Base-by-base conservation (phyloP, 2,329 filamentous ascomycete genomes). In the Fusarium multiceps region DNA sequence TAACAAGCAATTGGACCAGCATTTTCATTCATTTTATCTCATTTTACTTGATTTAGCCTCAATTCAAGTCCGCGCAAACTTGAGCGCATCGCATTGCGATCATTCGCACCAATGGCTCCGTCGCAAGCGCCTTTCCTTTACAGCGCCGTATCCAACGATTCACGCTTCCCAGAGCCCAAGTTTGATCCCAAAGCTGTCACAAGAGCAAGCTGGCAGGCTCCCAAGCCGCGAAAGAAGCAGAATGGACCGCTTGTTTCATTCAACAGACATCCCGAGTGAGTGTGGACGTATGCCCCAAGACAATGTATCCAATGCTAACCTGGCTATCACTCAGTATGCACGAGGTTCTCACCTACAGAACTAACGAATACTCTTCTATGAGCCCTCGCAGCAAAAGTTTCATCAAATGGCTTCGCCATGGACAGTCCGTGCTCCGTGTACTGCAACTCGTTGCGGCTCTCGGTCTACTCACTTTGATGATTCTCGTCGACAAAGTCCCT, bases 101-200 rank as follows among this genome's bases (percentile, higher is more conserved):
- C 43, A 55, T 9, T 42, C 23, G 49, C 51, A 62, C 20, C 66
- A 42, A 76, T 76, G 74, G 55, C 64, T 79, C 78, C 74, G 53
- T 68, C 71, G 59, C 64, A 78, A 41, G 80, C 79, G 80, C 93
- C 93, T 58, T 96, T 91, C 82, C 86, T 95, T 80, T 96, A 96
- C 81, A 87, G 89, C 65, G 74, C 81, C 74, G 83, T 78, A 80
- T 86, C 68, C 75, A 77, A 84, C 74, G 85, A 88, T 76, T 81
- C 84, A 49, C 85, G 86, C 72, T 86, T 86, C 68, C 86, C 82
- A 77, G 82, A 79, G 78, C 82, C 75, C 75, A 82, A 78, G n/a
- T 97, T 97, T 80, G 94, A 98, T 75, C 94, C 95, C 50, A 97
- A 94, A 79, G 92, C 92, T 63, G 87, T 94, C 50, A 94, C 93